Conservation (phyloP, 371 early-diverging fungal species). For the Mortierella sp. region DNA sequence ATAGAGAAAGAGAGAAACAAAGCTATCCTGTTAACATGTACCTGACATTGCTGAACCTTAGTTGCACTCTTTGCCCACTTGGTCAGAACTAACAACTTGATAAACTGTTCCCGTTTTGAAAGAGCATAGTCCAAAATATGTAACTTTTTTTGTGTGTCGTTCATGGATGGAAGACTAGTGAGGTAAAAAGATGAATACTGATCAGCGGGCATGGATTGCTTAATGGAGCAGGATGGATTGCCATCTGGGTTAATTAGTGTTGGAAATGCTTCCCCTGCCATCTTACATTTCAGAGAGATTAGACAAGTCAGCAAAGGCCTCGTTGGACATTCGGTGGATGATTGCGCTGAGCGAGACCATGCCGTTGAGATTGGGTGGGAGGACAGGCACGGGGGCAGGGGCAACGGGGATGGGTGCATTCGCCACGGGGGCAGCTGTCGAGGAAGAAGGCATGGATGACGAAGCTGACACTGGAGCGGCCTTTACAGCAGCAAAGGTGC, state of each 20-base stretch:
- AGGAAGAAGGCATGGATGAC: slow-evolving; percentile 10
- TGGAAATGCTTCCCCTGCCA: too few relatives aligned
- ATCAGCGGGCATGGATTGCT: too few relatives aligned
- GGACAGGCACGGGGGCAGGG: slow-evolving; percentile 21
- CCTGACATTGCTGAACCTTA: slow-evolving; percentile 81
- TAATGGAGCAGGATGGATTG: too few relatives aligned
- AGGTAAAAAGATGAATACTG: slow-evolving; percentile 5
- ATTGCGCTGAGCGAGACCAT: slow-evolving; percentile 69
- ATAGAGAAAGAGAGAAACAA: background rate
- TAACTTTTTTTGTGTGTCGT: slow-evolving; percentile 66
- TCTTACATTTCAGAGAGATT: slow-evolving; percentile 70
- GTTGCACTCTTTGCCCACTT: slow-evolving; percentile 79
- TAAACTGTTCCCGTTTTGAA: slow-evolving; percentile 67
- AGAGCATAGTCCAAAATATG: slow-evolving; percentile 68
- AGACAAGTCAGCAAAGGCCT: slow-evolving; percentile 65
- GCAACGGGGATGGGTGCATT: background rate
- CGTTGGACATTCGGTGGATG: slow-evolving; percentile 65
- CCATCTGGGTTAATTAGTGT: too few relatives aligned
- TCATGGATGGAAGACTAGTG: slow-evolving; percentile 66
- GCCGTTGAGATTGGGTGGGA: slow-evolving; percentile 45
- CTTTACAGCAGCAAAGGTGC: too few relatives aligned
- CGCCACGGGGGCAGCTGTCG: slow-evolving; percentile 8
- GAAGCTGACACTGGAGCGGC: slow-evolving; percentile 18
- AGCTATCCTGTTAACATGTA: slow-evolving; percentile 20
- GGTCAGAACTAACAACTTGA: slow-evolving; percentile 73